Percentiles rank a stretch among this genome's conserved stretches.
Conservation (phyloP, 164 flowering plant species). For the Saururus chinensis region DNA sequence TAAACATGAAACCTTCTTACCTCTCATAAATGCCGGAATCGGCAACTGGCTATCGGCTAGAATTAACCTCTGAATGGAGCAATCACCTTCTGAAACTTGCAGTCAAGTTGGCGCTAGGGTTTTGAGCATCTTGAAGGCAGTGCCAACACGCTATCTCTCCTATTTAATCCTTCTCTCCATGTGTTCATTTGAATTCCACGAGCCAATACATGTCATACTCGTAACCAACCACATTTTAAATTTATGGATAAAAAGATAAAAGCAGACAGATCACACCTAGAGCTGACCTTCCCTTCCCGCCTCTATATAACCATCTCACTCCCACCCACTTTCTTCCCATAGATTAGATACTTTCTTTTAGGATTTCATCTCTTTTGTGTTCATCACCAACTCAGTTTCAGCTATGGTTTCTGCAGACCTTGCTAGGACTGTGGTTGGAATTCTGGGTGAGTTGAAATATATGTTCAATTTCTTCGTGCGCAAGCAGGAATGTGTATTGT, state of each 20-base stretch:
- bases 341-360: neutral
- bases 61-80: neutral
- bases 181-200: slow-evolving; percentile 9
- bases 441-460: slow-evolving; percentile 26
- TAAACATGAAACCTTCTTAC: neutral
- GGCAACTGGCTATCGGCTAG: too few relatives aligned
- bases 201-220: slow-evolving; percentile 25
- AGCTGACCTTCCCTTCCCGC: neutral
- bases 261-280: slow-evolving; percentile 2
- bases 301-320: neutral
- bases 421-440: slow-evolving; percentile 38
- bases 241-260: slow-evolving; percentile 1
- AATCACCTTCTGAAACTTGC: slow-evolving; percentile 3
- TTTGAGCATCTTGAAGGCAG: slow-evolving; percentile 16
- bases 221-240: slow-evolving; percentile 8
- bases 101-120: slow-evolving; percentile 4
- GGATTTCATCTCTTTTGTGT: neutral
- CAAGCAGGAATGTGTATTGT: neutral
- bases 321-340: neutral
- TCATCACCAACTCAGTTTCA: neutral
- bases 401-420: slow-evolving; percentile 39
- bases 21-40: too few relatives aligned
- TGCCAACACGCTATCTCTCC: slow-evolving; percentile 13
- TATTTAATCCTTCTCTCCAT: slow-evolving; percentile 12
- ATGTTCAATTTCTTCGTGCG: too few relatives aligned